These are phyloP conservation scores for Talaromyces thailandensis DNA, from an alignment of 495 filamentous ascomycete species.

Conservation along the genomic window DNA sequence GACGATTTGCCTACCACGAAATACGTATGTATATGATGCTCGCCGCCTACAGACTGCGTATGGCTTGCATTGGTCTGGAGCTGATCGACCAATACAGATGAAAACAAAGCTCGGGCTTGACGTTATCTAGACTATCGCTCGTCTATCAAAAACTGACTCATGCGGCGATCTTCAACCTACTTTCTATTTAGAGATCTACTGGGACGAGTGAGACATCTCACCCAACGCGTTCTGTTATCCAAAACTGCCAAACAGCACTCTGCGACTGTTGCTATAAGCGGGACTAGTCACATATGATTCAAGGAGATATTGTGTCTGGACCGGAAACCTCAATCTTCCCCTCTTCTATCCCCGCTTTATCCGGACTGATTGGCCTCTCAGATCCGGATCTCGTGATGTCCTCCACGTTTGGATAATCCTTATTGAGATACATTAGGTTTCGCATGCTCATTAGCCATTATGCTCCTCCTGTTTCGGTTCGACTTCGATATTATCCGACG, in stretches of 20 bases:
- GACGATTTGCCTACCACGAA: not conserved
- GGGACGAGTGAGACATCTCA: not conserved
- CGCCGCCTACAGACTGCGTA: not conserved
- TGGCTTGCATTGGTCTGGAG: not conserved
- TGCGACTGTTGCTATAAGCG: not conserved
- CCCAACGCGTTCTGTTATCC: not conserved
- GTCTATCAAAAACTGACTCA: not conserved
- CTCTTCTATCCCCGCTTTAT: not conserved
- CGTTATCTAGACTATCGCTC: not conserved
- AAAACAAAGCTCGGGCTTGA: not conserved
- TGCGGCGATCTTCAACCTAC: not conserved
- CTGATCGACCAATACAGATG: not conserved
- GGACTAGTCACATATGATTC: not conserved
- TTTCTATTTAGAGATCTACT: not conserved
- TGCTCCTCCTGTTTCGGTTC: not conserved
- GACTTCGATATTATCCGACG: not conserved
- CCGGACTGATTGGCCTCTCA: not conserved
- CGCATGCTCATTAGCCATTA: not conserved
- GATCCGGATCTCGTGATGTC: not conserved
- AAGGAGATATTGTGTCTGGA: not conserved
- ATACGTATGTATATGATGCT: not conserved
- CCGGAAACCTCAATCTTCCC: not conserved
- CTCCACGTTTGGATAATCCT: not conserved
- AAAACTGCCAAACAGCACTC: not conserved
- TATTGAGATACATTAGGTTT: not conserved